phyloP scores from a whole-genome alignment of 2,329 filamentous ascomycete species.

The Aspergillus sp. region DNA sequence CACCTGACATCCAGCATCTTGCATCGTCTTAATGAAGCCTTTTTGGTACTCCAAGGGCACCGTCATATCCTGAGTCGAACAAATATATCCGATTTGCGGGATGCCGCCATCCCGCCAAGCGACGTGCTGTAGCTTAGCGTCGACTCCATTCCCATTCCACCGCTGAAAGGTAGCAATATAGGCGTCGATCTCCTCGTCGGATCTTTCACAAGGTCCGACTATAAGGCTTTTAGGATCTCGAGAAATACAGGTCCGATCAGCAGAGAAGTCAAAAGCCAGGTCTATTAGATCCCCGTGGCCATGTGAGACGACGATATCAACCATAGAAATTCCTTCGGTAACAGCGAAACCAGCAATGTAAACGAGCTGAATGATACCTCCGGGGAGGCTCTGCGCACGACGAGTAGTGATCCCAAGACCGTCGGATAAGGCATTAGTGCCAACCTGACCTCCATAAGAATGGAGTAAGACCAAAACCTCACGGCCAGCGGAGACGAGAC shows the following conservation, averaged over 20 bases:
- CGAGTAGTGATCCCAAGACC: too few relatives aligned
- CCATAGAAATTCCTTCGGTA: conserved; percentile 1
- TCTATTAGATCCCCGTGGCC: conserved; percentile 3
- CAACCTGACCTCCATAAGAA: too few relatives aligned
- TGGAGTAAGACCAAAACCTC: too few relatives aligned
- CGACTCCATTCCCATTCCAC: conserved; percentile 9
- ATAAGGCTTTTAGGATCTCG: conserved; percentile 2
- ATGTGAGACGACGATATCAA: neutral
- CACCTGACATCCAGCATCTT: neutral
- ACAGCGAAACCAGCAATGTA: conserved; percentile 1
- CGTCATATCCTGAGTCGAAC: neutral
- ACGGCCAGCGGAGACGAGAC: too few relatives aligned
- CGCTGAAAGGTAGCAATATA: neutral
- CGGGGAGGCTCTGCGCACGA: neutral
- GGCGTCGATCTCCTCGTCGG: neutral
- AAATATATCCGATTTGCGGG: neutral
- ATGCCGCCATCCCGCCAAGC: neutral
- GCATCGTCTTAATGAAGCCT: neutral
- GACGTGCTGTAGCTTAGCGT: neutral
- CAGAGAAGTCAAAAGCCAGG: conserved; percentile 4
- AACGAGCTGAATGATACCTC: neutral
- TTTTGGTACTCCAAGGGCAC: neutral
- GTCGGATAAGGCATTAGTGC: too few relatives aligned
- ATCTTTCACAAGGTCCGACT: neutral
- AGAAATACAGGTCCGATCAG: neutral